These are phyloP conservation scores for Daedaleopsis sinensis DNA, from an alignment of 768 basidiomycete genomes.

Conservation along the genomic window DNA sequence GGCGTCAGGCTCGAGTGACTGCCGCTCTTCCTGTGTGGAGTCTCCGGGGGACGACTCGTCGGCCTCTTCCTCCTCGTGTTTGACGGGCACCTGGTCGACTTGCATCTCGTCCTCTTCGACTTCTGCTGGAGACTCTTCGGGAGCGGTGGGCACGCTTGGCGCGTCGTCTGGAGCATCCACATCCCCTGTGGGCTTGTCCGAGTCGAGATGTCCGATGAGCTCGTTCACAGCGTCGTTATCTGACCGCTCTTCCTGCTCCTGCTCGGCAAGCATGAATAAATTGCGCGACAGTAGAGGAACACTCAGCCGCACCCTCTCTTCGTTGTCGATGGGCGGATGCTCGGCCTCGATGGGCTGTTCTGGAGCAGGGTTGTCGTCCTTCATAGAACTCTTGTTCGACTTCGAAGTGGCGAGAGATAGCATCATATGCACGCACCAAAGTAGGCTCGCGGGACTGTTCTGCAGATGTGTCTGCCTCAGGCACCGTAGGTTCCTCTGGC, in stretches of 20 bases:
- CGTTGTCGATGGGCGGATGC: background rate
- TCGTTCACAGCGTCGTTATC: constrained; percentile 21
- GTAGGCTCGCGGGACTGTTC: background rate
- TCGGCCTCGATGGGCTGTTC: background rate
- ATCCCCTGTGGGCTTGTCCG: constrained; percentile 4
- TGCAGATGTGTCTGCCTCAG: background rate
- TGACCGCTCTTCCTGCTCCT: constrained; percentile 14
- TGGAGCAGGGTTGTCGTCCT: background rate
- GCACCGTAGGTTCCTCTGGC: constrained; percentile 1
- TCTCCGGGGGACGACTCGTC: background rate
- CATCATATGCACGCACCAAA: background rate
- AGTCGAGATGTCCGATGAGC: constrained; percentile 12
- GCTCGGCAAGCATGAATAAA: background rate
- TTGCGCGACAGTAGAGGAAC: background rate
- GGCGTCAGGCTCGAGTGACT: background rate
- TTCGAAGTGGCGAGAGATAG: background rate
- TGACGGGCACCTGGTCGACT: background rate
- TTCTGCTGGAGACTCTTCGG: background rate
- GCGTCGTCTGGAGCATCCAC: background rate
- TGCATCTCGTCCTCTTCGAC: constrained; percentile 8
- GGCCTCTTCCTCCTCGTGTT: constrained; percentile 4
- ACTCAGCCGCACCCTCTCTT: constrained; percentile 1
- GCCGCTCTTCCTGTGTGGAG: background rate
- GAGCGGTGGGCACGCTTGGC: background rate
- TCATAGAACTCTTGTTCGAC: background rate